Conservation (phyloP, 2,329 filamentous ascomycete species). For the Trichoderma sp. region DNA sequence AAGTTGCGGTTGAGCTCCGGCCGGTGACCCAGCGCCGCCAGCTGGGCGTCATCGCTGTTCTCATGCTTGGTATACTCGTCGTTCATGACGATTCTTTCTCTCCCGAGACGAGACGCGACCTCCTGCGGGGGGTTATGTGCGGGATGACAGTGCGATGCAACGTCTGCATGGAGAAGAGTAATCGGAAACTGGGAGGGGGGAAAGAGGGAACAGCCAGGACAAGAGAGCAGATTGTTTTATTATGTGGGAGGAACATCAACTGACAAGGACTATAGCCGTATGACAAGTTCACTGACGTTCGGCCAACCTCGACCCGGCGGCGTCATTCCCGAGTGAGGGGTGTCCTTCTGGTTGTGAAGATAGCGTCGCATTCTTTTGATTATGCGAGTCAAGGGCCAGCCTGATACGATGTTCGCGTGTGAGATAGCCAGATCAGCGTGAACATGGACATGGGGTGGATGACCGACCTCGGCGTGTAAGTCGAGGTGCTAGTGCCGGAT, state of each 20-base stretch:
- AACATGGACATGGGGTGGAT: constrained; percentile 4
- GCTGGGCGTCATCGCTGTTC: constrained; percentile 35
- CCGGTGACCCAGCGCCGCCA: constrained; percentile 35
- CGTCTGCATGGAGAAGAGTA: constrained; percentile 1
- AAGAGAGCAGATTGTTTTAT: constrained; percentile 2
- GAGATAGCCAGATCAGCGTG: neutral
- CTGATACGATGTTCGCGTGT: neutral
- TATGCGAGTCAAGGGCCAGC: neutral
- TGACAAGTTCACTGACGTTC: neutral
- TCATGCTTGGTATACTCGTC: constrained; percentile 24
- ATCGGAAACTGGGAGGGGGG: neutral
- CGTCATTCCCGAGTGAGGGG: neutral
- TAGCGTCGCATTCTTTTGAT: constrained; percentile 1
- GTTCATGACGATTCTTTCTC: constrained; percentile 26
- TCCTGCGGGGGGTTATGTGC: neutral
- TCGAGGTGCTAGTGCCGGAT: constrained; percentile 7
- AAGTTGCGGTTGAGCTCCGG: constrained; percentile 36
- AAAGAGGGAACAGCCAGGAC: neutral
- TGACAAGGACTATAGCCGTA: no score
- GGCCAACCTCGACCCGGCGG: constrained; percentile 7
- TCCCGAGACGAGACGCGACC: neutral
- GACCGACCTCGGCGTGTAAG: constrained; percentile 19
- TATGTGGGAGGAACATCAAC: neutral
- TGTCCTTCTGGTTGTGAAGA: neutral
- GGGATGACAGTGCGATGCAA: constrained; percentile 4